phyloP scores from a whole-genome alignment of 1,284 basidiomycete species.

The Irpex rosettiformis region DNA sequence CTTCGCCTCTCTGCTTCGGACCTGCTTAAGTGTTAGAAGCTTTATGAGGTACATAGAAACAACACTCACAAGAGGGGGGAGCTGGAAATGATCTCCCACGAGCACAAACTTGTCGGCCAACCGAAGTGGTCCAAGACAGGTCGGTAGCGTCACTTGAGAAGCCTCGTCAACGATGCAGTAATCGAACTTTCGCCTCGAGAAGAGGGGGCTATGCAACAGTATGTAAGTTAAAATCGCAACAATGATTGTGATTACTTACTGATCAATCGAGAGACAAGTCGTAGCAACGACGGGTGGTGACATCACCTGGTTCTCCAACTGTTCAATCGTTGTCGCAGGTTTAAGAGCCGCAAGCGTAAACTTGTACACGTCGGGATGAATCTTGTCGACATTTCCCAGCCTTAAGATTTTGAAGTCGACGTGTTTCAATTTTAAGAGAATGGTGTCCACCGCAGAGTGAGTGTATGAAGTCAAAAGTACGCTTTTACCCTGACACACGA shows the following conservation, averaged over 20 bases:
- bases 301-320: conserved; percentile 80
- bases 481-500: conserved; percentile 81
- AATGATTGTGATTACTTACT: conserved; percentile 53
- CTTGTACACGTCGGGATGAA: conserved; percentile 75
- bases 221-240: neutral
- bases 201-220: conserved; percentile 63
- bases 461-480: conserved; percentile 93
- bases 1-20: conserved; percentile 77
- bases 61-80: conserved; percentile 80
- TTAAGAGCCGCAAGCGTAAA: conserved; percentile 62
- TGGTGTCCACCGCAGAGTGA: conserved; percentile 97
- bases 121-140: conserved; percentile 89
- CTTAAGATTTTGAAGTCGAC: conserved; percentile 76
- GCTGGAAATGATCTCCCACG: conserved; percentile 96
- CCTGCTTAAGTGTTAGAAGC: conserved; percentile 40
- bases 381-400: conserved; percentile 91
- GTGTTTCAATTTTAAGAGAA: conserved; percentile 76
- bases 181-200: conserved; percentile 84
- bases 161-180: conserved; percentile 99
- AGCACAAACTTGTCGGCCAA: conserved; percentile 91
- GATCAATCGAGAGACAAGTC: conserved; percentile 90
- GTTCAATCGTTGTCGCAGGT: conserved; percentile 62
- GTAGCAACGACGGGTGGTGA: conserved; percentile 92
- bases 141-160: conserved; percentile 95
- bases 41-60: neutral